Evolutionary conservation across 176 grass and related monocot species (phyloP).

Genomic region (Musa acuminata): DNA sequence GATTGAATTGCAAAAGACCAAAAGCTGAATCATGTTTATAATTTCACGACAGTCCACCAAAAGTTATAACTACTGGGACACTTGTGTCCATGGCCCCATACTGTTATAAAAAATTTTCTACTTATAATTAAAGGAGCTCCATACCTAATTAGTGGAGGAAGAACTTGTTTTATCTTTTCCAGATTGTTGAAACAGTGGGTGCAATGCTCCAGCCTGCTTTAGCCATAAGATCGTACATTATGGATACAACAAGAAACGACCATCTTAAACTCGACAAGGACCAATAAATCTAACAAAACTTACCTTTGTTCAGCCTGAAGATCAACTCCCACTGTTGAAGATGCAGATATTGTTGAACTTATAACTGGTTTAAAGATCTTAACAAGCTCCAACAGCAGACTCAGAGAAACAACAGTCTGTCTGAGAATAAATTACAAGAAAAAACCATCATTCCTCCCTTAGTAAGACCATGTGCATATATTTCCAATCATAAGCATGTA

Average conservation of each 20-base stretch:
- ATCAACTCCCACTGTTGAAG: conserved; percentile 58
- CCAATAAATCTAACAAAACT: background rate
- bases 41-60: background rate
- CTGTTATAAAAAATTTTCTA: background rate
- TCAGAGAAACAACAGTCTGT: conserved; percentile 54
- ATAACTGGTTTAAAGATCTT: conserved; percentile 85
- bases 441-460: conserved; percentile 2
- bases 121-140: background rate
- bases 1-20: background rate
- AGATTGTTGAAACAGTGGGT: conserved; percentile 68
- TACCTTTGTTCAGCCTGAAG: conserved; percentile 88
- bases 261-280: background rate
- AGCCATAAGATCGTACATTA: background rate
- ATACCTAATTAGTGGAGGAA: conserved; percentile 57
- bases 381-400: conserved; percentile 69
- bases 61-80: background rate
- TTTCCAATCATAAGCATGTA: conserved; percentile 8
- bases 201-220: conserved; percentile 67
- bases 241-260: background rate
- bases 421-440: conserved; percentile 34
- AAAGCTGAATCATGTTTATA: background rate
- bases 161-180: conserved; percentile 57
- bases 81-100: background rate
- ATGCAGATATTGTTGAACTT: conserved; percentile 57
- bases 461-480: background rate